Conservation (phyloP, 2,329 filamentous ascomycete genomes). For the Seiridium cupressi region DNA sequence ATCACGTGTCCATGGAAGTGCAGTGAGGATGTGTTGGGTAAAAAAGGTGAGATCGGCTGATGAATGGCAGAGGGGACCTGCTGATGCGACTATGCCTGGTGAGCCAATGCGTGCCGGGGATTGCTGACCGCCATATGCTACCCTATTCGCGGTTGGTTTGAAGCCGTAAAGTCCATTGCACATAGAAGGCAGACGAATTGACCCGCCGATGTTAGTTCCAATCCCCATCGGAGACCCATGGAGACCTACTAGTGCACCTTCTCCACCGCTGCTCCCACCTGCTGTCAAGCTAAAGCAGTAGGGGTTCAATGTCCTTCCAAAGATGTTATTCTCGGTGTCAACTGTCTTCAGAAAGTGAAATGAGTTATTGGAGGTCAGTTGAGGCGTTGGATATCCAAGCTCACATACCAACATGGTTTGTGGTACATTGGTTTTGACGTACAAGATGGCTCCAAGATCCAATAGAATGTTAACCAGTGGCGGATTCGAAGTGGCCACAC, state of each 20-base stretch:
- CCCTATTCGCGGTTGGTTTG: constrained; percentile 18
- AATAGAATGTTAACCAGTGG: constrained; percentile 41
- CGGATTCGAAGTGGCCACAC: constrained; percentile 13
- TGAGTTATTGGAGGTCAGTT: too few species aligned
- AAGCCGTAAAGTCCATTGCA: constrained; percentile 30
- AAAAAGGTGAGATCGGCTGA: constrained; percentile 38
- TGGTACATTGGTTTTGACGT: constrained; percentile 22
- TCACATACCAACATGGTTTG: constrained; percentile 44
- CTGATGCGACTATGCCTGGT: constrained; percentile 32
- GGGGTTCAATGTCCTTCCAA: constrained; percentile 38
- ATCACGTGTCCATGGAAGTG: constrained; percentile 44
- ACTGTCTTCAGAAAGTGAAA: constrained; percentile 12
- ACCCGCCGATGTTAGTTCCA: constrained; percentile 23
- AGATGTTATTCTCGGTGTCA: constrained; percentile 39
- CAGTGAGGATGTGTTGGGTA: constrained; percentile 36
- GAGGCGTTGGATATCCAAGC: too few species aligned
- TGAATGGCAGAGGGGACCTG: constrained; percentile 40
- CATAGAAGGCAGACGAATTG: constrained; percentile 26
- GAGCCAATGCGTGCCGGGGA: background rate
- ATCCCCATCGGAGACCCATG: constrained; percentile 16
- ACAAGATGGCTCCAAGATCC: background rate
- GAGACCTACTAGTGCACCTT: constrained; percentile 17
- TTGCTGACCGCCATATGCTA: background rate
- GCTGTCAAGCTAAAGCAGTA: constrained; percentile 28
- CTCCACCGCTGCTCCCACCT: constrained; percentile 35